Evolutionary conservation across 1,139 yeast genomes (phyloP), one percentile per base, ranked within the genome.

Genomic region (Suhomyces atakaporum): DNA sequence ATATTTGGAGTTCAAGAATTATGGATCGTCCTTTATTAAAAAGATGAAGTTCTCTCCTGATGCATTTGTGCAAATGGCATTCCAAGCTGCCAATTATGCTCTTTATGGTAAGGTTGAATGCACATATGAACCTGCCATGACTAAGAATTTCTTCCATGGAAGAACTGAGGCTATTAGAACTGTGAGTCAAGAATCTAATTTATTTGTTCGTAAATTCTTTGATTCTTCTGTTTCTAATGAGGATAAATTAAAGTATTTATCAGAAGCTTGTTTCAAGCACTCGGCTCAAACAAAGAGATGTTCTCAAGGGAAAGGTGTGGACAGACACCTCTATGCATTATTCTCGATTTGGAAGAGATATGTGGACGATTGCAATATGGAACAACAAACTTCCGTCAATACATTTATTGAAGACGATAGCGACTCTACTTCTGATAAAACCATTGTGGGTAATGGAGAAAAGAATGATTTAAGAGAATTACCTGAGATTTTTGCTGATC

Each of bases 91-190:
- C 8, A 89, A 88, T 61, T 89, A 87, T 56, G 94, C 96, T 1
- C 73, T 89, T 35, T 89, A 89, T 57, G 97, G 97, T 30, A 85
- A 85, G 54, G 94, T 88, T 27, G 97, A 88, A 58, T 86, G 95
- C 50, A 87, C 96, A 10, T 89, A 89, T 60, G 97, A 89, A 63
- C 97, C 97, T 3, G 96, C 96, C 9, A 89, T 89, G 97, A 89
- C 96, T 2, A 89, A 89, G 59, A 71, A 71, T 41, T 89, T 81
- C 55, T 75, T 82, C 47, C 96, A 89, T 57, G 97, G 96, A 11
- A 75, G 97, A 56, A 89, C 97, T 0, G 97, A 89, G 61, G 95
- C 96, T 4, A 80, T 89, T 36, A 73, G 96, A 50, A 77, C 95
- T 0, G 96, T 88, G 2, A 80, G 94, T 9, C 73, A 77, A 46